Percentiles rank a stretch among this genome's conserved stretches.
Conservation (phyloP, 176 grass and related monocot genomes). For the Eleusine coracana region DNA sequence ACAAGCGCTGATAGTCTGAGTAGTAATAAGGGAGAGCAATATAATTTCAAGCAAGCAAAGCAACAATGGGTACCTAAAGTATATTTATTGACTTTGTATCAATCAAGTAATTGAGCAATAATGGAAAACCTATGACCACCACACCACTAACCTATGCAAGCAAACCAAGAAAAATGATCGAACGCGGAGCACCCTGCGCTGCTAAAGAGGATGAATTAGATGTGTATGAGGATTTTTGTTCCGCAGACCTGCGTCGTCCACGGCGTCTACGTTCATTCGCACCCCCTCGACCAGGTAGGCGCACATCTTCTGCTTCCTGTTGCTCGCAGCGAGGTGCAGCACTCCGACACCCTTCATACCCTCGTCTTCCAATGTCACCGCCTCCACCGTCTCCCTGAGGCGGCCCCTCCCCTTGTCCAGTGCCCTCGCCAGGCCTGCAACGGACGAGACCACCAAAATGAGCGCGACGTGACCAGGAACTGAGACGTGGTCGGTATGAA, state of each 20-base stretch:
- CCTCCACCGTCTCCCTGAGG: slow-evolving; percentile 32
- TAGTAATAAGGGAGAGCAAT: neutral
- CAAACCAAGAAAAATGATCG: neutral
- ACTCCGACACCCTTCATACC: neutral
- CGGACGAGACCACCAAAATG: neutral
- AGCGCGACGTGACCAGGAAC: neutral
- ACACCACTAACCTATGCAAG: neutral
- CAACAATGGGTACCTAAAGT: neutral
- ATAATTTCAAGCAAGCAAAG: neutral
- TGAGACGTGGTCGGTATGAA: neutral
- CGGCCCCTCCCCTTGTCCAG: slow-evolving; percentile 31
- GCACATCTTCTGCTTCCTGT: slow-evolving; percentile 27
- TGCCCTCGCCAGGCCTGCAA: slow-evolving; percentile 16
- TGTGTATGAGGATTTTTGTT: neutral
- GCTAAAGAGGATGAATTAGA: neutral
- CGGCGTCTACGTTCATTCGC: slow-evolving; percentile 13
- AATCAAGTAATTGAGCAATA: neutral
- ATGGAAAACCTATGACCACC: neutral
- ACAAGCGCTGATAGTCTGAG: too few species aligned
- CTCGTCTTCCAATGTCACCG: neutral
- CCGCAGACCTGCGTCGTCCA: neutral
- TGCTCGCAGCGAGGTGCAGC: slow-evolving; percentile 37
- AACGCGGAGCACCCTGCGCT: neutral
- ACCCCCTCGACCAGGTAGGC: slow-evolving; percentile 34
- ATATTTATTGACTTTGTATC: neutral